phyloP scores from a whole-genome alignment of 1,139 yeast species.

The Candida smagusa region DNA sequence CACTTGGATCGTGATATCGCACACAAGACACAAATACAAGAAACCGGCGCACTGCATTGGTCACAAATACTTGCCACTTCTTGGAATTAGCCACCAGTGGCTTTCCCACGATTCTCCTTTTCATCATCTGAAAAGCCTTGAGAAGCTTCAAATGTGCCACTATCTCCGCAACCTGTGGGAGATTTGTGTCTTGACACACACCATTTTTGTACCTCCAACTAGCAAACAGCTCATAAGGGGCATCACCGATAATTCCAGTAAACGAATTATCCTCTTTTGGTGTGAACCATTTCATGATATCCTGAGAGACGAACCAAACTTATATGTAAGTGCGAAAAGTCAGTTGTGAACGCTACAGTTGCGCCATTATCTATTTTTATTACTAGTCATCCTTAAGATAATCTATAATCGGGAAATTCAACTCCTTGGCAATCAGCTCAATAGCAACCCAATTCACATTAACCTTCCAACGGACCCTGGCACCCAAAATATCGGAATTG shows the following conservation, averaged over 20 bases:
- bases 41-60: slow-evolving; percentile 8
- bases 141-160: slow-evolving; percentile 31
- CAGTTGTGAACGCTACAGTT: too few species aligned
- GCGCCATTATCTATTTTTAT: background rate
- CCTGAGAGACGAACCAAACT: too few species aligned
- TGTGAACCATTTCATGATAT: too few species aligned
- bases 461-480: slow-evolving; percentile 63
- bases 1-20: slow-evolving; percentile 1
- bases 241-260: too few species aligned
- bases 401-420: slow-evolving; percentile 53
- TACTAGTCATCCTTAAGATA: slow-evolving; percentile 23
- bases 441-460: slow-evolving; percentile 55
- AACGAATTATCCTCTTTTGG: too few species aligned
- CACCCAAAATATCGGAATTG: slow-evolving; percentile 55
- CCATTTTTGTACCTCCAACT: too few species aligned
- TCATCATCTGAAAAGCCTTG: slow-evolving; percentile 24
- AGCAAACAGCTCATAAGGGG: too few species aligned
- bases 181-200: too few species aligned
- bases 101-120: slow-evolving; percentile 10
- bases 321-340: too few species aligned
- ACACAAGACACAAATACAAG: slow-evolving; percentile 6
- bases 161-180: slow-evolving; percentile 5
- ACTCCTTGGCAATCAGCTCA: slow-evolving; percentile 47
- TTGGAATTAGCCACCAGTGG: slow-evolving; percentile 3
- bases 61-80: slow-evolving; percentile 8